phyloP scores from a whole-genome alignment of 371 early-diverging fungal genomes.

The Zychaea mexicana region DNA sequence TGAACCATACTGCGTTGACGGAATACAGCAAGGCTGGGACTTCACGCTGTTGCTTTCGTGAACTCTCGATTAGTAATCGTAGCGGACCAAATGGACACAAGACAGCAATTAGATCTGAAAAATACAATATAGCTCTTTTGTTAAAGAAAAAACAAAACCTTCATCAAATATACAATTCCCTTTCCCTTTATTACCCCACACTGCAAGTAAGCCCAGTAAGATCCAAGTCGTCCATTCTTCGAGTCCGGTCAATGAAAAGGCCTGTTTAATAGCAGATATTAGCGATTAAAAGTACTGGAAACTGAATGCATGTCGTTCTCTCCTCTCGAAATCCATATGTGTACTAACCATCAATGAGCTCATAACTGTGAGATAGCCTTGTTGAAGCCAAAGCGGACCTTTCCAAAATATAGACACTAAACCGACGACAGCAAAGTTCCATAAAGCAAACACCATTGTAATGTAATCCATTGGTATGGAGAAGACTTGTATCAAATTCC shows the following conservation, averaged over 20 bases:
- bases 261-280: no score
- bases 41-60: conserved; percentile 70
- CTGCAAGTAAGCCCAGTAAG: conserved; percentile 74
- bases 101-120: conserved; percentile 89
- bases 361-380: conserved; percentile 81
- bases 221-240: conserved; percentile 86
- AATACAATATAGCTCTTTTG: no score
- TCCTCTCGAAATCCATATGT: not conserved
- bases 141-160: no score
- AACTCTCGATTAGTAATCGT: conserved; percentile 78
- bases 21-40: conserved; percentile 84
- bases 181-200: conserved; percentile 89
- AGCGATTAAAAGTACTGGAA: no score
- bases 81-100: conserved; percentile 91
- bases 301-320: no score
- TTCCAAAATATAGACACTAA: conserved; percentile 82
- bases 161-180: no score
- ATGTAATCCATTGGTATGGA: conserved; percentile 77
- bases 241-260: conserved; percentile 74
- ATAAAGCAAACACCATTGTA: conserved; percentile 74
- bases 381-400: conserved; percentile 79
- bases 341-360: conserved; percentile 75
- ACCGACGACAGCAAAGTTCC: conserved; percentile 81
- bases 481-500: conserved; percentile 61
- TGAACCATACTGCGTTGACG: conserved; percentile 78